Evolutionary conservation across 495 filamentous ascomycete genomes (phyloP), one percentile per base, ranked within the genome.

Genomic region (Aspergillus panamensis): DNA sequence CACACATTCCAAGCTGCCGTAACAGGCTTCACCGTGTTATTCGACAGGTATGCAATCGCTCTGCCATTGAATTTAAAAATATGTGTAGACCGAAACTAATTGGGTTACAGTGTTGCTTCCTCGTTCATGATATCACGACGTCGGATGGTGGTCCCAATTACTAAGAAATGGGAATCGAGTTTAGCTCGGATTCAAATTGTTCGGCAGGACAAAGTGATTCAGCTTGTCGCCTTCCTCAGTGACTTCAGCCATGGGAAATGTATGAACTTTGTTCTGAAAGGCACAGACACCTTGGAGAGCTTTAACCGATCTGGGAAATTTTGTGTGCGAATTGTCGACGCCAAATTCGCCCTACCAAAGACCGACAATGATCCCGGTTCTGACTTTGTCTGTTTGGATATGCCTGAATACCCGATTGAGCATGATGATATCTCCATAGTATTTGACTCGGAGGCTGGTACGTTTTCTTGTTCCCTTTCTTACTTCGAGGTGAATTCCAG

Each of bases 151-250:
- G 88, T 93, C n/a, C 90, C 89, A 0, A 90, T 93, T 49, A 85
- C 92, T 71, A 95, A 96, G 74, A 91, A 89, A 68, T 93, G 90
- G 89, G 89, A 93, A 64, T 87, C 91, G 2, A 82, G 75, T 10
- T 73, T 76, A 32, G 87, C 88, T 12, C 83, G 92, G 14, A 73
- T 96, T 20, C 92, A 96, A 69, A 75, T 96, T 37, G 82, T 96
- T 20, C 78, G 82, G 53, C 86, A 86, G 47, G 86, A 88, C 42
- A 88, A 83, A 66, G 79, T 84, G 30, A 70, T 84, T 3, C 90
- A 95, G 63, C 71, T 96, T 16, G 69, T 93, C 8, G 90, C 85
- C 29, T 96, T 94, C 73, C 91, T 96, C 66, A 66, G 64, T 21
- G 87, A 89, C 50, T 96, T 92, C 70, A 81, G 81, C 48, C 88